Conservation (phyloP, 257 asterid genomes). For the Vinca minor region DNA sequence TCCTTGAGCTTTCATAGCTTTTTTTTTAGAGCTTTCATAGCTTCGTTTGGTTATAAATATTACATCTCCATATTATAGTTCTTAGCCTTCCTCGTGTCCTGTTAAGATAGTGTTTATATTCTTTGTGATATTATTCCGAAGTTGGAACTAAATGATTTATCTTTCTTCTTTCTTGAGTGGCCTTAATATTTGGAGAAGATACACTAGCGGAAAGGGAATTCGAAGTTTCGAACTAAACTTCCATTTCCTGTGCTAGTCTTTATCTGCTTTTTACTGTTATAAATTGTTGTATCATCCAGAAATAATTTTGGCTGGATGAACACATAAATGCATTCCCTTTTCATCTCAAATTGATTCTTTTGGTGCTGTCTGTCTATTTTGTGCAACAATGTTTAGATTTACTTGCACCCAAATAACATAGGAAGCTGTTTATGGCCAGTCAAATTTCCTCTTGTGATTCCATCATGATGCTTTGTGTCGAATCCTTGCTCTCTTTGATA, state of each 20-base stretch:
- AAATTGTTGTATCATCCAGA: background rate
- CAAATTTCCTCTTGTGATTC: too few relatives aligned
- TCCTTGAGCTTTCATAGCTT: background rate
- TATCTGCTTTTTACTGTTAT: background rate
- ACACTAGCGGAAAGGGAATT: background rate
- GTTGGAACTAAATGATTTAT: background rate
- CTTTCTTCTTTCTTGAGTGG: background rate
- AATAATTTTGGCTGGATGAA: background rate
- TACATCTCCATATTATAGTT: background rate
- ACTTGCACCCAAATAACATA: background rate
- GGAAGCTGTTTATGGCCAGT: background rate
- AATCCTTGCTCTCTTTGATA: background rate
- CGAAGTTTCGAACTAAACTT: background rate
- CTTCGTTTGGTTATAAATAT: background rate
- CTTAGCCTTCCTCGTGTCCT: background rate
- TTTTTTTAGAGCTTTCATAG: too few relatives aligned
- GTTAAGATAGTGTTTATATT: too few relatives aligned
- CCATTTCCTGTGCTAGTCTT: background rate
- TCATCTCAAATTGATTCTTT: background rate
- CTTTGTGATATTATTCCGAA: too few relatives aligned
- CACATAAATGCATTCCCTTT: background rate
- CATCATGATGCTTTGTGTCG: background rate
- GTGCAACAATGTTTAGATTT: background rate
- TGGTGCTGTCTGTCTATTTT: background rate
- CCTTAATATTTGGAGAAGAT: background rate